Percentiles rank a stretch among this genome's conserved stretches.
phyloP scores from a whole-genome alignment of 2,329 filamentous ascomycete genomes.

The Fusarium mangiferae region DNA sequence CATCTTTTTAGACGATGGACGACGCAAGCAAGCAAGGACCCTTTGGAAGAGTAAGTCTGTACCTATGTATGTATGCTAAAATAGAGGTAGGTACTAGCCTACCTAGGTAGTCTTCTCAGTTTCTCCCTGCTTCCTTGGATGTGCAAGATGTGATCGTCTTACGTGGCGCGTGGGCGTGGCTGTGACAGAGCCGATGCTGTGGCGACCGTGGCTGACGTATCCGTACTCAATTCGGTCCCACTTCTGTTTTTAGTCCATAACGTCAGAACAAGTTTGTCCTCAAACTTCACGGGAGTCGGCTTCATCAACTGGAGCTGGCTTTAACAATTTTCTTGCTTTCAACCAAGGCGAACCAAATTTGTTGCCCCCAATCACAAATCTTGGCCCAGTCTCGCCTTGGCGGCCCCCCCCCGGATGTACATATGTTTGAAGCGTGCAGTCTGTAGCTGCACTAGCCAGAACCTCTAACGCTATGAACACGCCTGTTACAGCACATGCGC shows the following conservation, averaged over 20 bases:
- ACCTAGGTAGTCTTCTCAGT: not conserved
- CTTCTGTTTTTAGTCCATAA: not conserved
- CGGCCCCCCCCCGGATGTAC: not conserved
- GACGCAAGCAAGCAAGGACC: not conserved
- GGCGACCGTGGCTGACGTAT: constrained; percentile 14
- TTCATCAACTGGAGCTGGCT: constrained; percentile 5
- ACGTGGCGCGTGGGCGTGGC: not conserved
- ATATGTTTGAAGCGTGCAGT: not conserved
- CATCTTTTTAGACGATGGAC: not conserved
- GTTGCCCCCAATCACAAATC: not conserved
- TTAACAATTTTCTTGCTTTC: not conserved
- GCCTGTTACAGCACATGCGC: constrained; percentile 15
- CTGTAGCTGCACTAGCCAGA: not conserved
- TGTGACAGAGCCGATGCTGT: constrained; percentile 3
- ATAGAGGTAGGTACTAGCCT: not conserved
- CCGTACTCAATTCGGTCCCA: not conserved
- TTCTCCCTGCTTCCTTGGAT: not conserved
- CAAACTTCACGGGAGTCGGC: constrained; percentile 18
- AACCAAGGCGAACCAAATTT: not conserved
- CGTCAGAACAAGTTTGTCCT: constrained; percentile 22
- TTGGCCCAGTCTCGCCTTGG: not conserved
- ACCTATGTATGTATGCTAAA: not conserved
- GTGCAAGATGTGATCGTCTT: not conserved
- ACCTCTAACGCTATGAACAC: constrained; percentile 4
- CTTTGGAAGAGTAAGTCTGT: not conserved